Conservation (phyloP, 2,329 filamentous ascomycete genomes). For the Metarhizium rileyi region DNA sequence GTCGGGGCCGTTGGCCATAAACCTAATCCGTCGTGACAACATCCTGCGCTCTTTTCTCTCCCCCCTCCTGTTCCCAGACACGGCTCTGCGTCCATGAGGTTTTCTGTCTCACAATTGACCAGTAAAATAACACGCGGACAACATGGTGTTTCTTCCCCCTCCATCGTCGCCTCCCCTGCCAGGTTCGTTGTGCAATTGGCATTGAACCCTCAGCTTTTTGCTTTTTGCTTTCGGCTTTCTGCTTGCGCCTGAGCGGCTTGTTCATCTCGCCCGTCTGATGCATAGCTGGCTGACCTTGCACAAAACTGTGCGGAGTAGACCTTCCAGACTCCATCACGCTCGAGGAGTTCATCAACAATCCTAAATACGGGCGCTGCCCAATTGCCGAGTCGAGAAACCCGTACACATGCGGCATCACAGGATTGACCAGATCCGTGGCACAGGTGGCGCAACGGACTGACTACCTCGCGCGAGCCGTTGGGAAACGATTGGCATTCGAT, state of each 20-base stretch:
- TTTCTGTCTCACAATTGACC: neutral
- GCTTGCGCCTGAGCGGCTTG: too few relatives aligned
- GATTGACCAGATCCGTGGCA: slow-evolving; percentile 51
- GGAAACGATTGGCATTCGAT: slow-evolving; percentile 60
- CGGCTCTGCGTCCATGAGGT: neutral
- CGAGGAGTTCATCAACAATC: slow-evolving; percentile 66
- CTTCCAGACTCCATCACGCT: slow-evolving; percentile 67
- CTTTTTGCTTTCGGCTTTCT: too few relatives aligned
- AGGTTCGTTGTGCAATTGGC: slow-evolving; percentile 26
- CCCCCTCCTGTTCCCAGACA: neutral
- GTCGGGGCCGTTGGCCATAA: neutral
- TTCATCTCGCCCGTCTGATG: too few relatives aligned
- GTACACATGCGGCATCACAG: slow-evolving; percentile 68
- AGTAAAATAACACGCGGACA: neutral
- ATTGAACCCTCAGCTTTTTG: neutral
- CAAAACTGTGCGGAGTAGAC: slow-evolving; percentile 24
- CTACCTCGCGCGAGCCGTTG: slow-evolving; percentile 55
- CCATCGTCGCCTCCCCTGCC: slow-evolving; percentile 51
- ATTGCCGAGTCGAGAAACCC: slow-evolving; percentile 55
- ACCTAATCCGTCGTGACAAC: neutral
- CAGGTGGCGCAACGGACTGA: slow-evolving; percentile 60
- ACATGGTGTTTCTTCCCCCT: slow-evolving; percentile 50
- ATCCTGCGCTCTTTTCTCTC: neutral
- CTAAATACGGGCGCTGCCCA: slow-evolving; percentile 57
- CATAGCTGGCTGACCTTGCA: neutral